These are phyloP conservation scores for Colletotrichum viniferum DNA, from an alignment of 2,329 filamentous ascomycete genomes.

Conservation along the genomic window DNA sequence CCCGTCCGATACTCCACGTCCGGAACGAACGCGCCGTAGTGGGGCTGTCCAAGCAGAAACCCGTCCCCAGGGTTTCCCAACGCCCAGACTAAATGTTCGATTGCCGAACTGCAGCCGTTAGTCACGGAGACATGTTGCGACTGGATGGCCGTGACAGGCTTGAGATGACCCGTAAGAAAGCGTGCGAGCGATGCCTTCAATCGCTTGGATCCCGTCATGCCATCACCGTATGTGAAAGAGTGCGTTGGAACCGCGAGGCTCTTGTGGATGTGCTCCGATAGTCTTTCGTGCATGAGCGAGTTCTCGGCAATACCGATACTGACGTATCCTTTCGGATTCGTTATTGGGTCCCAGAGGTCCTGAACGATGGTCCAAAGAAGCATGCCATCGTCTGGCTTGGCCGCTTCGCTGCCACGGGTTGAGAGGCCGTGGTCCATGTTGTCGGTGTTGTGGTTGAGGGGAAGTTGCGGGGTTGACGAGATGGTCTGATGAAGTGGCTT, in stretches of 20 bases:
- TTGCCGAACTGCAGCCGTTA: constrained; percentile 45
- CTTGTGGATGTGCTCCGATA: constrained; percentile 44
- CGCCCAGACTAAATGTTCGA: constrained; percentile 45
- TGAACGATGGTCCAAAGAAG: constrained; percentile 47
- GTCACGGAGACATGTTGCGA: constrained; percentile 38
- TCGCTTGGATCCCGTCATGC: constrained; percentile 38
- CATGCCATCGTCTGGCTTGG: constrained; percentile 29
- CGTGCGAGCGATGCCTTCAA: constrained; percentile 33
- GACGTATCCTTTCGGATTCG: constrained; percentile 49
- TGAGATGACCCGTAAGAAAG: constrained; percentile 40
- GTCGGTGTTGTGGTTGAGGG: neutral
- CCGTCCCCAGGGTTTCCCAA: constrained; percentile 43
- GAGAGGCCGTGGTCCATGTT: constrained; percentile 25
- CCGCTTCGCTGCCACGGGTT: constrained; percentile 30
- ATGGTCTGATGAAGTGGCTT: neutral
- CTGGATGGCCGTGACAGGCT: constrained; percentile 29
- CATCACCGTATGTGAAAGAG: constrained; percentile 46
- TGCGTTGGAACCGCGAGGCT: constrained; percentile 31
- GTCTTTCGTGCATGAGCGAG: constrained; percentile 50
- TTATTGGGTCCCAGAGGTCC: constrained; percentile 45
- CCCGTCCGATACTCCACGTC: constrained; percentile 49
- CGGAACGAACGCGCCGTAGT: constrained; percentile 52
- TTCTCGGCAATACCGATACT: constrained; percentile 60
- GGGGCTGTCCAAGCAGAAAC: constrained; percentile 46
- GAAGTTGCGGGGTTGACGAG: neutral